Percentiles rank a stretch among this genome's conserved stretches.
Evolutionary conservation across 352 stramenopile species (phyloP).

Genomic region (Pythium dissotocum): DNA sequence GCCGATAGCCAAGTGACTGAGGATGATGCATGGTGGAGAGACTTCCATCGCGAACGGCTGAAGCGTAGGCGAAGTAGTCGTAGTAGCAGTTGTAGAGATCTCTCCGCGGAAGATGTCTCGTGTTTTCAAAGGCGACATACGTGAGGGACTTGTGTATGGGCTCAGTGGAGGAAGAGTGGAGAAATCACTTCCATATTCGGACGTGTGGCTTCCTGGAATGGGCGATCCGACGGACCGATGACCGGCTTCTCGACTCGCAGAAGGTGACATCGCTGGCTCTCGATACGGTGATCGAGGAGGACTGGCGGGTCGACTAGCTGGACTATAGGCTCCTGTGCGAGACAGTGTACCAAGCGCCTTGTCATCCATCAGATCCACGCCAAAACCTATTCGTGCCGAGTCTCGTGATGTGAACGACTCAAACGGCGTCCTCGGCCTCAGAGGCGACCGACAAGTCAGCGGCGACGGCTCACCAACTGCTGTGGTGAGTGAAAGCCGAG

Average conservation of each 20-base stretch:
- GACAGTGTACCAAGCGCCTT: constrained; percentile 50
- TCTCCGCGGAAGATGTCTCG: constrained; percentile 7
- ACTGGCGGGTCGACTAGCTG: constrained; percentile 31
- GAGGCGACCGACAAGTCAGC: constrained; percentile 24
- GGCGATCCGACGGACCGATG: background rate
- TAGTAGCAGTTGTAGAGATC: background rate
- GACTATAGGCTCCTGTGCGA: constrained; percentile 37
- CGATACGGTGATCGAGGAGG: constrained; percentile 37
- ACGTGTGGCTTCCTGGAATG: background rate
- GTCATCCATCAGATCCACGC: constrained; percentile 51
- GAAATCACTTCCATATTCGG: background rate
- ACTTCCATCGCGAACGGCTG: constrained; percentile 64
- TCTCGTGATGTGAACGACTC: constrained; percentile 42
- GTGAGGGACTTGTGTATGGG: background rate
- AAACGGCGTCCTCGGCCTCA: constrained; percentile 42
- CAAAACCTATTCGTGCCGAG: constrained; percentile 44
- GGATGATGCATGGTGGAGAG: constrained; percentile 40
- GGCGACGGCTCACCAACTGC: constrained; percentile 12
- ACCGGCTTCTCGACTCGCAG: background rate
- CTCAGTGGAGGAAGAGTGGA: background rate
- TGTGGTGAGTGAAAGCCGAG: constrained; percentile 44
- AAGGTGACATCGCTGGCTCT: constrained; percentile 22
- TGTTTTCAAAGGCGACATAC: background rate
- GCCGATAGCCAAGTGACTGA: constrained; percentile 38
- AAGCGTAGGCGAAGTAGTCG: constrained; percentile 28